Evolutionary conservation across 129 eudicot species (phyloP), one percentile per base, ranked within the genome.

Genomic region (Ambrosia artemisiifolia): DNA sequence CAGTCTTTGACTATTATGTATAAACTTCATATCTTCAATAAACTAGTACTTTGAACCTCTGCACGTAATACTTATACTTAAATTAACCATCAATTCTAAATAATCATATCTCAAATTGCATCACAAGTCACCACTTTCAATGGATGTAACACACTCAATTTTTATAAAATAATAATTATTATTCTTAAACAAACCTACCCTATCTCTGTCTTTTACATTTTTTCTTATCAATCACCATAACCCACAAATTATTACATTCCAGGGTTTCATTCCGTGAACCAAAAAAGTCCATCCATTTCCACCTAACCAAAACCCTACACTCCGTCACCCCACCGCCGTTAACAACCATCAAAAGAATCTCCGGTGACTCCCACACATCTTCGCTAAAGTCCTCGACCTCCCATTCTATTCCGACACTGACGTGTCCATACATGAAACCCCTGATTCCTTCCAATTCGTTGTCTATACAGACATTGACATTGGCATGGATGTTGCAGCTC

Each of bases 301-400:
- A 3, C 56, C 71, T 33, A 85, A 71, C 6, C 88, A 8, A 30
- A 59, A 30, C 64, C 70, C 87, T 68, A 73, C 90, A 12, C 83
- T 84, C 56, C 61, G 38, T 32, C 42, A 73, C 59, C 2, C 24
- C 32, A 2, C 43, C 67, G 67, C 20, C 44, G 3, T n/a, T 14
- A 33, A 5, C 13, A 11, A 16, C 61, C 46, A 61, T 35, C 60
- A 49, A 9, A 90, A 87, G 80, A 90, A 85, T 81, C 95, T 90
- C 62, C 85, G 87, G 7, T 80, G 96, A 17, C 89, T 90, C 69
- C 96, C 95, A 0, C 96, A 90, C 84, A 87, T 90, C 75, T 90
- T 90, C 86, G 85, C 88, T 3, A 90, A 87, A 78, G 95, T 87
- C 18, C 89, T 91, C 33, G 97, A 85, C 1, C 66, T 61, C 1